phyloP scores from a whole-genome alignment of 768 basidiomycete genomes.

The Hericium erinaceus region DNA sequence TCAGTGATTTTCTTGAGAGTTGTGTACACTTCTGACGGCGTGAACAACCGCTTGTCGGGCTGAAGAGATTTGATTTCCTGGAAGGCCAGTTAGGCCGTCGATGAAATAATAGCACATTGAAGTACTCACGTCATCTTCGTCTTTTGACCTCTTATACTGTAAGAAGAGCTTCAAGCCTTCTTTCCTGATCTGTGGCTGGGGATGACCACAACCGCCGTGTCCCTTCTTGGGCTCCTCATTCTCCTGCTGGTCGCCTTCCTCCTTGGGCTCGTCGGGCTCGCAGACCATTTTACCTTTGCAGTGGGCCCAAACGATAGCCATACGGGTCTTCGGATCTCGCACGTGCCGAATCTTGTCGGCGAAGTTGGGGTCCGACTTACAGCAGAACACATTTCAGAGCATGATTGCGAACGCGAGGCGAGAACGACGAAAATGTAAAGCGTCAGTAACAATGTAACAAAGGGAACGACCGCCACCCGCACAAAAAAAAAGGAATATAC shows the following conservation, averaged over 20 bases:
- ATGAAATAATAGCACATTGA: not conserved
- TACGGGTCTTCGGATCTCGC: conserved; percentile 78
- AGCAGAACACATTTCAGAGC: conserved; percentile 10
- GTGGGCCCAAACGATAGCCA: conserved; percentile 77
- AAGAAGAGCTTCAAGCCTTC: conserved; percentile 93
- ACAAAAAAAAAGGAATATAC: conserved; percentile 14
- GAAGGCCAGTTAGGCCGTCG: not conserved
- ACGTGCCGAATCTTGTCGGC: conserved; percentile 82
- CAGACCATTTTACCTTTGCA: conserved; percentile 87
- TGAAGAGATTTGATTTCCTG: conserved; percentile 76
- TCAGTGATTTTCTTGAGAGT: conserved; percentile 95
- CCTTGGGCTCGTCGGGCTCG: conserved; percentile 82
- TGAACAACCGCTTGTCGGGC: conserved; percentile 75
- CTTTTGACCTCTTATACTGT: conserved; percentile 90
- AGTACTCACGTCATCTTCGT: conserved; percentile 61
- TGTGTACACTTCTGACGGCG: conserved; percentile 83
- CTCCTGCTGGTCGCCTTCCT: conserved; percentile 66
- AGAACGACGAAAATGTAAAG: conserved; percentile 29
- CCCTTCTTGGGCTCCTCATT: conserved; percentile 75
- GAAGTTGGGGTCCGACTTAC: conserved; percentile 78
- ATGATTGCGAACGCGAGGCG: conserved; percentile 16
- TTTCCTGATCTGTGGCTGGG: conserved; percentile 84
- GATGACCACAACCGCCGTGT: conserved; percentile 95
- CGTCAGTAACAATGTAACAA: conserved; percentile 48
- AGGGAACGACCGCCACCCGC: conserved; percentile 18